Base-by-base conservation (phyloP, 257 asterid species). In the Schizonepeta tenuifolia region DNA sequence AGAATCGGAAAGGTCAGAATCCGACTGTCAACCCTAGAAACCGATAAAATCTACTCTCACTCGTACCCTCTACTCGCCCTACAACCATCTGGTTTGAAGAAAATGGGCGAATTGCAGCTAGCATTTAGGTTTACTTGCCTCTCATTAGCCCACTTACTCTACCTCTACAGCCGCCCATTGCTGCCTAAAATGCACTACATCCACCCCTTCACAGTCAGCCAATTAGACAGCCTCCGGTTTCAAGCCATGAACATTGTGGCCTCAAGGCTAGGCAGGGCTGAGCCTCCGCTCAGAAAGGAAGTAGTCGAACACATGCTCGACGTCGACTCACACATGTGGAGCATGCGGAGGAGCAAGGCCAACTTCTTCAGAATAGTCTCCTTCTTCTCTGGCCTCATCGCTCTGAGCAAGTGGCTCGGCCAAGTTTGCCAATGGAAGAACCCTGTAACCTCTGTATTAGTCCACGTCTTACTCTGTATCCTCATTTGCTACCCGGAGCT, bases 321-420 rank as follows among this genome's bases (percentile, higher is more conserved):
- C 10, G 90, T 80, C 0, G 96, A 83, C 67, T 86, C 92, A 15
- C 86, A 87, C 70, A 84, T 87, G 90, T 90, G 92, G 92, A 90
- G 96, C 88, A 84, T 90, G 94, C 79, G 96, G 57, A 70, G 90
- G 66, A 87, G 96, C 83, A 90, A 90, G 71, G 96, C 96, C 9
- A 90, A 90, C 49, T 87, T 87, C 85, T 87, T 84, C 65, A 64
- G 94, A 43, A 73, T 87, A 3, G 79, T 82, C 22, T 70, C 83
- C 2, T 77, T 89, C 5, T 81, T 89, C 18, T 67, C 88, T 0
- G 87, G 91, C 26, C 18, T 84, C 1, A 71, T 84, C 67, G 67
- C 84, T 14, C 67, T 86, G 33, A 79, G 80, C 77, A 81, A 81
- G 68, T 87, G 92, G 90, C 78, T 90, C 0, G 85, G 36, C 1